These are phyloP conservation scores for Boletus tylopilopsis DNA, from an alignment of 768 basidiomycete species.

Conservation along the genomic window DNA sequence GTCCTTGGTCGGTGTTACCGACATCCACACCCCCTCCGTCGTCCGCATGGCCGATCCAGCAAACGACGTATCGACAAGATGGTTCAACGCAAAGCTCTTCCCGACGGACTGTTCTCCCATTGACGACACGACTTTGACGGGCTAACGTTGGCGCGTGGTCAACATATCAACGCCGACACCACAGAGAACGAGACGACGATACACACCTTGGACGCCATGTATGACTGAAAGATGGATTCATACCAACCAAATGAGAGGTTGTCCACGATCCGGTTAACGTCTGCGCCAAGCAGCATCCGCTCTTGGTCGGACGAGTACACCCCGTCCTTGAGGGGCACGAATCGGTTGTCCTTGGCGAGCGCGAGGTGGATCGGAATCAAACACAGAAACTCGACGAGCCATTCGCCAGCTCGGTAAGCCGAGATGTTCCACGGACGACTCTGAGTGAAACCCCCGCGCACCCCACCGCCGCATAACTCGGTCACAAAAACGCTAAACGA, in stretches of 20 bases:
- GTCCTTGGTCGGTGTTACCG: slow-evolving; percentile 56
- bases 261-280: slow-evolving; percentile 53
- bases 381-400: slow-evolving; percentile 58
- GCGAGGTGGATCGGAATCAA: slow-evolving; percentile 65
- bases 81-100: slow-evolving; percentile 56
- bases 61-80: slow-evolving; percentile 61
- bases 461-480: slow-evolving; percentile 4
- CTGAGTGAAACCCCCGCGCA: neutral
- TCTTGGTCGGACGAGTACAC: slow-evolving; percentile 49
- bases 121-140: slow-evolving; percentile 61
- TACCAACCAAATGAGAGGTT: slow-evolving; percentile 60
- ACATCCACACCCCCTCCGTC: slow-evolving; percentile 68
- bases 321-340: slow-evolving; percentile 58
- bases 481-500: slow-evolving; percentile 27
- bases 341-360: slow-evolving; percentile 55
- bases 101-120: slow-evolving; percentile 71
- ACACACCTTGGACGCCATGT: slow-evolving; percentile 52
- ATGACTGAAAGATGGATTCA: slow-evolving; percentile 59
- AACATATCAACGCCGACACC: too few species aligned
- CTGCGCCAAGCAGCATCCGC: slow-evolving; percentile 52
- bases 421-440: slow-evolving; percentile 32
- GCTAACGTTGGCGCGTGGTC: slow-evolving; percentile 31
- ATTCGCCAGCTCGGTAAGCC: slow-evolving; percentile 49
- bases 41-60: slow-evolving; percentile 64
- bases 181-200: neutral